These are phyloP conservation scores for Prunus yedoensis DNA, from an alignment of 331 rosid species.

Conservation along the genomic window DNA sequence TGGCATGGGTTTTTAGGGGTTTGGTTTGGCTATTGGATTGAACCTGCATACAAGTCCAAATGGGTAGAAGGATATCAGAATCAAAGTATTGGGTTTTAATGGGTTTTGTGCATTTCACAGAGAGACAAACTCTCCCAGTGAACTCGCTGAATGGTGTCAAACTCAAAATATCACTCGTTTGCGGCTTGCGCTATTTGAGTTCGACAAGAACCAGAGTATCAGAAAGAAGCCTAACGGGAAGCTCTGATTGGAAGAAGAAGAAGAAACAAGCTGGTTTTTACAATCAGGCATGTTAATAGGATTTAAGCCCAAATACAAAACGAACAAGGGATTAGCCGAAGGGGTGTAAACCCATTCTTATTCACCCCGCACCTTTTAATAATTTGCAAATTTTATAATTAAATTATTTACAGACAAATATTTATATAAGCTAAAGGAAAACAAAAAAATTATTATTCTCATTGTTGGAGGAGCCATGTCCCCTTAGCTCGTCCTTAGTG, in stretches of 20 bases:
- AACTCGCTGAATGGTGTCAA: background rate
- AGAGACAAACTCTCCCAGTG: background rate
- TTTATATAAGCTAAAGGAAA: too few species aligned
- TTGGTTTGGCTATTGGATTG: background rate
- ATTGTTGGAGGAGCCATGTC: too few species aligned
- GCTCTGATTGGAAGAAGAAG: background rate
- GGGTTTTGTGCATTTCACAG: background rate
- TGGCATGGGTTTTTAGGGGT: conserved; percentile 45
- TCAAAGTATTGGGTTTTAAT: background rate
- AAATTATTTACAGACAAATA: too few species aligned
- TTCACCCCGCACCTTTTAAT: too few species aligned
- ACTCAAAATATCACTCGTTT: background rate
- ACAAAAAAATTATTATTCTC: too few species aligned
- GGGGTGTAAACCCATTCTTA: too few species aligned
- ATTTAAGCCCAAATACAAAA: background rate
- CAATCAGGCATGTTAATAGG: background rate
- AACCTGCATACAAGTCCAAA: background rate
- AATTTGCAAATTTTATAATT: too few species aligned
- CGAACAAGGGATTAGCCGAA: too few species aligned
- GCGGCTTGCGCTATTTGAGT: background rate
- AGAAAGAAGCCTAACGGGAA: background rate
- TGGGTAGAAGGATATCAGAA: background rate
- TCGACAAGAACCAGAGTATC: background rate
- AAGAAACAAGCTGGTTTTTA: background rate
- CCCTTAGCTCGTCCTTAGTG: too few species aligned